A percentile compares a stretch with the other conserved stretches of the same genome.
These are phyloP conservation scores for Solanum etuberosum DNA, from an alignment of 257 asterid species.

Conservation along the genomic window DNA sequence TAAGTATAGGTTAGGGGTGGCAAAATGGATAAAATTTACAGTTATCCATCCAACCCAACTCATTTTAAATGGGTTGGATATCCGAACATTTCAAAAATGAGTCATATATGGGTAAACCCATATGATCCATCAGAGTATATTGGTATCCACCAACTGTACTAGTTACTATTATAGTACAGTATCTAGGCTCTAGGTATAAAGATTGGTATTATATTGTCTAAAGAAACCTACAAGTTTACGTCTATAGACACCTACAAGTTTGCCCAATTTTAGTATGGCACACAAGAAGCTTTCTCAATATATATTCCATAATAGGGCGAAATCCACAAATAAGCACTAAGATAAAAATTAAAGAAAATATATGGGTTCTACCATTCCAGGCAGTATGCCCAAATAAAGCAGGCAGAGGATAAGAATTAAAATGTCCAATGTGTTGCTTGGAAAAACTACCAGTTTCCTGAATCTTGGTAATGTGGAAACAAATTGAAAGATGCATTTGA, in stretches of 20 bases:
- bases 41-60: not conserved
- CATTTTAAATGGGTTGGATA: too few relatives aligned
- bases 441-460: not conserved
- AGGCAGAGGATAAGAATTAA: not conserved
- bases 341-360: not conserved
- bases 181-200: not conserved
- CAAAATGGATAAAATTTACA: not conserved
- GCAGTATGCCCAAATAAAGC: not conserved
- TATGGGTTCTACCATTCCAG: not conserved
- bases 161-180: not conserved
- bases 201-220: not conserved
- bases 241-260: not conserved
- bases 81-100: too few relatives aligned
- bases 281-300: not conserved
- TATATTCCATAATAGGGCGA: not conserved
- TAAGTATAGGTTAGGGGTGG: not conserved
- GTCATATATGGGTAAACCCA: too few relatives aligned
- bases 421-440: not conserved
- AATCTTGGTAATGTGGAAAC: not conserved
- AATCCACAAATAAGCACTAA: not conserved
- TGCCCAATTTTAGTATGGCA: not conserved
- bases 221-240: not conserved
- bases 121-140: not conserved
- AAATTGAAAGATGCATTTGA: not conserved
- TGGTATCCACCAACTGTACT: not conserved